Evolutionary conservation across 2,329 filamentous ascomycete genomes (phyloP).

Genomic region (Colletotrichum cereale): DNA sequence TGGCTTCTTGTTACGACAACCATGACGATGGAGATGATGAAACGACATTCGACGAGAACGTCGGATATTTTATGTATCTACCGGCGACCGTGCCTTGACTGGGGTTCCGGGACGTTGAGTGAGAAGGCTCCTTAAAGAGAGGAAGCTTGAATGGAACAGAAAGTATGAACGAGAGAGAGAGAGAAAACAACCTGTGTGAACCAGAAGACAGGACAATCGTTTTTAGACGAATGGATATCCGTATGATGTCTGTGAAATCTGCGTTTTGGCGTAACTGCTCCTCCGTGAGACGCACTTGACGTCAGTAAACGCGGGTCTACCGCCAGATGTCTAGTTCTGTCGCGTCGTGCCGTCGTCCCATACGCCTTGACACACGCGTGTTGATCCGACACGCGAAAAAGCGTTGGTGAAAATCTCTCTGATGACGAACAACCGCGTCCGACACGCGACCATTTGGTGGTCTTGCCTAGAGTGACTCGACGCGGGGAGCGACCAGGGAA

Average conservation of each 20-base stretch:
- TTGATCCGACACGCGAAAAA: background rate
- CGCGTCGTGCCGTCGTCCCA: background rate
- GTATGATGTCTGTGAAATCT: slow-evolving; percentile 16
- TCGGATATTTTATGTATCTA: slow-evolving; percentile 29
- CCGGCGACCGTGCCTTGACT: slow-evolving; percentile 16
- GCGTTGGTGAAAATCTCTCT: background rate
- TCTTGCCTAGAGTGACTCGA: background rate
- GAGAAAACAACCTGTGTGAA: background rate
- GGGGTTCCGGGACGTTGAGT: slow-evolving; percentile 12
- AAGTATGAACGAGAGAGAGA: background rate
- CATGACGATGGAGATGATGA: slow-evolving; percentile 40
- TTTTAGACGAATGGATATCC: slow-evolving; percentile 30
- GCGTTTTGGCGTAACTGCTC: slow-evolving; percentile 1
- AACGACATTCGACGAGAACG: slow-evolving; percentile 33
- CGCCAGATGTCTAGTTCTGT: background rate
- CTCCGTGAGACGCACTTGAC: slow-evolving; percentile 5
- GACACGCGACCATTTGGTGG: background rate
- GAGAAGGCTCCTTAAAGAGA: slow-evolving; percentile 5
- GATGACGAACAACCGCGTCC: background rate
- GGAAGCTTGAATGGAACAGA: background rate
- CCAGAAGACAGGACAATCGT: slow-evolving; percentile 16
- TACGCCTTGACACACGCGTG: background rate
- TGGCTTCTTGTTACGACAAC: slow-evolving; percentile 25
- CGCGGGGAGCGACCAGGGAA: background rate
- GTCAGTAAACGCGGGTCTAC: background rate